Evolutionary conservation across 2,329 filamentous ascomycete species (phyloP).

Genomic region (Trichophaea hybrida): DNA sequence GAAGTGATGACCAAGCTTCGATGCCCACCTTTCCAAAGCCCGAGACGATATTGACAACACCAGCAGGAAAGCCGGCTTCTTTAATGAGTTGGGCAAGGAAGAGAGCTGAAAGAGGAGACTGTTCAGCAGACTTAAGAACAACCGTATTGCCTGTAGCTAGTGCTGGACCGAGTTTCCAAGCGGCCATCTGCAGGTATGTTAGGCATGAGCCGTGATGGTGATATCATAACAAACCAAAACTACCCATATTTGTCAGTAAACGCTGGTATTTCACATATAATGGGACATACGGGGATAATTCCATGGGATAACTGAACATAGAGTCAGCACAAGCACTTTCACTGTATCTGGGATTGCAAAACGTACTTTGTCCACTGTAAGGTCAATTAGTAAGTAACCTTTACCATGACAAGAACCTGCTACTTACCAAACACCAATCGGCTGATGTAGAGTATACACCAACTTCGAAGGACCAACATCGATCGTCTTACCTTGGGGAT

Average conservation of each 20-base stretch:
- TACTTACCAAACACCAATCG: conserved; percentile 52
- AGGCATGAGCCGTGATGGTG: neutral
- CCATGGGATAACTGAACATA: conserved; percentile 40
- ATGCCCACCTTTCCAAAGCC: conserved; percentile 42
- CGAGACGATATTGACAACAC: conserved; percentile 63
- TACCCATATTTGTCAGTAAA: neutral
- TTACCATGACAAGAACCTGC: neutral
- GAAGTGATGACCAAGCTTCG: neutral
- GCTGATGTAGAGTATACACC: conserved; percentile 62
- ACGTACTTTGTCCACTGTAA: conserved; percentile 18
- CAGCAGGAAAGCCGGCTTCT: conserved; percentile 62
- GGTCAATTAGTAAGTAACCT: conserved; percentile 11
- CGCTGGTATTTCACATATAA: neutral
- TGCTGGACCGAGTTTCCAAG: conserved; percentile 44
- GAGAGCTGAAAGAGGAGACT: conserved; percentile 46
- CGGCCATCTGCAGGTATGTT: conserved; percentile 30
- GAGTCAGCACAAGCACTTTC: conserved; percentile 4
- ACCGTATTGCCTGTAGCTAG: conserved; percentile 46
- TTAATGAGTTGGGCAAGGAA: conserved; percentile 53
- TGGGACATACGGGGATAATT: conserved; percentile 35
- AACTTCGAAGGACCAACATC: conserved; percentile 55
- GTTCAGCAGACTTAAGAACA: conserved; percentile 48
- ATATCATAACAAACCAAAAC: neutral
- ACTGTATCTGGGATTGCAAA: conserved; percentile 37
- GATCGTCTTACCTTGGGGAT: conserved; percentile 53